Conservation (phyloP, 768 basidiomycete genomes). For the Cyclocybe aegerita region DNA sequence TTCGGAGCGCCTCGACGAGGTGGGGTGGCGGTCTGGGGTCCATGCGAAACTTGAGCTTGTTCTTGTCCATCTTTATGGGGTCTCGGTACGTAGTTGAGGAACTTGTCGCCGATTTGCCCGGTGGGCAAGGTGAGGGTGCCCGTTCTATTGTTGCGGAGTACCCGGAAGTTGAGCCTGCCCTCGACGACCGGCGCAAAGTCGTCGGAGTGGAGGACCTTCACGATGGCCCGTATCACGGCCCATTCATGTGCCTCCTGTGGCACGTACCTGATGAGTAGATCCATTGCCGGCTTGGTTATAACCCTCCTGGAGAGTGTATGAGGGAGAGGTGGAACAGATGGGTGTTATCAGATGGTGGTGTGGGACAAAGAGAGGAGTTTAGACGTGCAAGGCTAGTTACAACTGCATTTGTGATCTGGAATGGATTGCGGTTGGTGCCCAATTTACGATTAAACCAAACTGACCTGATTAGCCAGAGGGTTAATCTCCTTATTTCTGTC, state of each 20-base stretch:
- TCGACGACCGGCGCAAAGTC: constrained; percentile 40
- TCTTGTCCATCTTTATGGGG: constrained; percentile 40
- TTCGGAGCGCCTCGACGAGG: constrained; percentile 39
- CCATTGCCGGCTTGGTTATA: constrained; percentile 24
- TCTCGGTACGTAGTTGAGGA: constrained; percentile 43
- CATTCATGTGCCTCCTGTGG: constrained; percentile 46
- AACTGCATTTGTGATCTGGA: no score
- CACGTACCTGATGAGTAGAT: constrained; percentile 34
- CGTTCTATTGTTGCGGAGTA: constrained; percentile 57
- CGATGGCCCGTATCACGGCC: constrained; percentile 57
- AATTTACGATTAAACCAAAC: no score
- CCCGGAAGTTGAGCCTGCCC: constrained; percentile 56
- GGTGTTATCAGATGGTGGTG: no score
- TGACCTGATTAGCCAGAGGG: no score
- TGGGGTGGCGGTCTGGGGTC: constrained; percentile 8
- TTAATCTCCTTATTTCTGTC: no score
- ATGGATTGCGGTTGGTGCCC: no score
- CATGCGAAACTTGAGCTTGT: constrained; percentile 38
- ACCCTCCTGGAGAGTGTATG: no score
- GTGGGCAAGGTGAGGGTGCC: constrained; percentile 41
- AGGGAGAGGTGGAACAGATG: no score
- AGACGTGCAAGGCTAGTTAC: no score
- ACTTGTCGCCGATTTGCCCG: constrained; percentile 37
- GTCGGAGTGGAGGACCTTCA: constrained; percentile 54
- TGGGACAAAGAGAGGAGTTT: no score